Evolutionary conservation across 495 filamentous ascomycete species (phyloP), one percentile per base, ranked within the genome.

Genomic region (Lepraria neglecta): DNA sequence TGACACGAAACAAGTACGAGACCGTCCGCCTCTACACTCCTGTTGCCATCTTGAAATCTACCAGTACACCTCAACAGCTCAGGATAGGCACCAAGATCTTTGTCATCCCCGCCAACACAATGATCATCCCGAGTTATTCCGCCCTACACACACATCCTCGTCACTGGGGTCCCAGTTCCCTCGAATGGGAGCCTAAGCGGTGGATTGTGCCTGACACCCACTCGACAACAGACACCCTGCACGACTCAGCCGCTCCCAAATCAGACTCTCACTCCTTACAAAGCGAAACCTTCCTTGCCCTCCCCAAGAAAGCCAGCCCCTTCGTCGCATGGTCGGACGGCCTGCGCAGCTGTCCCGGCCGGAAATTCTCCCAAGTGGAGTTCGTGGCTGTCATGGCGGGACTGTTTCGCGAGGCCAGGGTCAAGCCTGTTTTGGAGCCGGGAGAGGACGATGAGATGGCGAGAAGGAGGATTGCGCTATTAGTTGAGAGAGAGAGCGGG

Each of bases 291-390:
- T 46, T 46, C 0, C 17, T n/a, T 15, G 44, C 17, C 17, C 44
- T 19, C 2, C 17, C 44, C 1, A 19, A 5, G 17, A 15, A 19
- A 6, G 21, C 17, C 44, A 46, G 44, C 21, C 44, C 71, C 0
- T 82, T 72, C 56, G 19, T 80, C 3, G 74, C 74, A 0, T 84
- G 80, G 80, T 77, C 79, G 1, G 74, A 74, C 0, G 80, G 80
- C 14, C 63, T 72, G 2, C 68, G 75, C 0, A 64, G 75, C 40
- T 82, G 80, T 55, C 77, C 79, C 2, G 81, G 80, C 0, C 72
- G 71, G 64, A 82, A 78, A 57, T 79, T 82, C 61, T 69, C 76
- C 0, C 74, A 81, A 63, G 81, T 82, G 0, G 80, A 84, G 63
- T 79, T 80, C 60, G 80, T 82, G 2, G 79, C 78, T 0, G 69